Conservation (phyloP, 1,139 yeast genomes). For the Blastobotrys persicus region DNA sequence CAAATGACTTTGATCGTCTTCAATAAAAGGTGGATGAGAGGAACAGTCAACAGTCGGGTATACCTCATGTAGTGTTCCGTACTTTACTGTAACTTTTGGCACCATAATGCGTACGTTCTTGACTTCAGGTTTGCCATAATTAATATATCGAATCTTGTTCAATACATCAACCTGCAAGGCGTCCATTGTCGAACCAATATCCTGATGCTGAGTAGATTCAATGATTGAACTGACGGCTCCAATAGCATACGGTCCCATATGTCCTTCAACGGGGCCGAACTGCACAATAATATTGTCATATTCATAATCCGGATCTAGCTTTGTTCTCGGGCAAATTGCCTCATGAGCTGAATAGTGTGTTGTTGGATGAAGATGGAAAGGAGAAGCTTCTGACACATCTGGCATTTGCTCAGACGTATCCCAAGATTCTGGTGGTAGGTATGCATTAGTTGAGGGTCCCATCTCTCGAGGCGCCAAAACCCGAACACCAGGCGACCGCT, state of each 20-base stretch:
- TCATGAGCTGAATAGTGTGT: slow-evolving; percentile 45
- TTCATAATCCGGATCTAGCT: slow-evolving; percentile 46
- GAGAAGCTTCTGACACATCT: slow-evolving; percentile 2
- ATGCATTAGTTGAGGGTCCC: slow-evolving; percentile 7
- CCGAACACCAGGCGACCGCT: too few relatives aligned
- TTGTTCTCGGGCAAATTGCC: slow-evolving; percentile 42
- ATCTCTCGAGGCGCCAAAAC: too few relatives aligned
- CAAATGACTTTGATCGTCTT: slow-evolving; percentile 25
- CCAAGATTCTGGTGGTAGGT: slow-evolving; percentile 31
- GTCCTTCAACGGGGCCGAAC: slow-evolving; percentile 45
- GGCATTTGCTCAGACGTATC: too few relatives aligned
- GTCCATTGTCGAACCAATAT: slow-evolving; percentile 56
- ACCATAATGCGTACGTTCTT: slow-evolving; percentile 52
- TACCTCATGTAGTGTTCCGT: slow-evolving; percentile 39
- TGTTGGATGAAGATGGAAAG: slow-evolving; percentile 37
- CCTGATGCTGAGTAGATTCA: slow-evolving; percentile 25
- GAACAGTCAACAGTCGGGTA: slow-evolving; percentile 15
- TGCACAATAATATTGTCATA: slow-evolving; percentile 56
- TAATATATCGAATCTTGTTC: slow-evolving; percentile 35
- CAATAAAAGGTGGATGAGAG: slow-evolving; percentile 8
- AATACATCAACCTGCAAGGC: slow-evolving; percentile 62
- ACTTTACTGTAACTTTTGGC: slow-evolving; percentile 47
- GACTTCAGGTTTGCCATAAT: slow-evolving; percentile 42
- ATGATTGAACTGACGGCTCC: slow-evolving; percentile 27
- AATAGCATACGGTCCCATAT: slow-evolving; percentile 36